Evolutionary conservation across 352 stramenopile species (phyloP), one percentile per base, ranked within the genome.

Genomic region (Phytophthora kernoviae): DNA sequence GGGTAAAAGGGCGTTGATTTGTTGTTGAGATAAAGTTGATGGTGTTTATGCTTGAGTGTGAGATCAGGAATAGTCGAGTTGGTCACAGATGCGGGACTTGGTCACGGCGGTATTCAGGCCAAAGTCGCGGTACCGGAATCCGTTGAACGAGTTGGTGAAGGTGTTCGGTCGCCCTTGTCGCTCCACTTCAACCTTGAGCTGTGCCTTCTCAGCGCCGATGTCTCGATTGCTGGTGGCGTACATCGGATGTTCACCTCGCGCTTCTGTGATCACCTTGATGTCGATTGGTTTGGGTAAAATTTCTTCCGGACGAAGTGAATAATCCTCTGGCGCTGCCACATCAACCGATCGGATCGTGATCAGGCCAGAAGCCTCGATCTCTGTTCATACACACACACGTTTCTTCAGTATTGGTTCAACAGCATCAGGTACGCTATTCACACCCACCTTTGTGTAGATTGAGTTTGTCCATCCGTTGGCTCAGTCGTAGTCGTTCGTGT

Each of bases 71-170:
- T 79, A 78, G 32, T 92, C 77, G 21, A 94, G 73, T 51, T 90
- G 77, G 49, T 91, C 82, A 63, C 71, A 86, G 73, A 94, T 92
- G 37, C 79, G 80, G 4, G 85, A 94, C 60, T 83, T 89, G 52
- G 82, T 91, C 58, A 94, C 73, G 26, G 81, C 77, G 33, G 82
- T 94, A 64, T 91, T 91, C 9, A 94, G 69, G 1, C 85, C 85
- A 56, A 88, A 92, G 68, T 94, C 83, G 24, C 85, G 81, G 68
- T 90, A 94, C 22, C 77, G 85, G 48, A 94, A 92, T 24, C 85
- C 85, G 59, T 94, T 91, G 70, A 94, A 94, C n/a, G 85, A 90
- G 20, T 72, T 87, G 11, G 85, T 91, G 65, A 94, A 92, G 1
- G 69, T 87, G 58, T 89, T 91, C 10, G 82, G 85, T 0, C 81